Percentiles rank a stretch among this genome's conserved stretches.
These are phyloP conservation scores for Colletotrichum zoysiae DNA, from an alignment of 2,329 filamentous ascomycete species.

Conservation along the genomic window DNA sequence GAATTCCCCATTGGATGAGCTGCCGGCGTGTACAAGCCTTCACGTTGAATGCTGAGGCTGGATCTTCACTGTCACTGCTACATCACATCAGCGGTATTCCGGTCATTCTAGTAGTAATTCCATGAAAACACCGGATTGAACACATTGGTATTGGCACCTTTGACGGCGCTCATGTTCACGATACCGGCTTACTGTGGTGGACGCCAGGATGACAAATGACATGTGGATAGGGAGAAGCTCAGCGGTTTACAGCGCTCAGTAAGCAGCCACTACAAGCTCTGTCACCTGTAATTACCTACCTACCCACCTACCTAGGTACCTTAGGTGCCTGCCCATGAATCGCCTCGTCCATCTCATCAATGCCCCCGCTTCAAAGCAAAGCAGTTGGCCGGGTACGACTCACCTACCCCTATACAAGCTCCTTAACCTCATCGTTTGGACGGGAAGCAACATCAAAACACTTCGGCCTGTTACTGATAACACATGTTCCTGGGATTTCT, in stretches of 20 bases:
- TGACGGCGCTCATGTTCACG: not conserved
- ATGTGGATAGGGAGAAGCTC: not conserved
- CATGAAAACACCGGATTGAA: not conserved
- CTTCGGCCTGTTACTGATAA: not conserved
- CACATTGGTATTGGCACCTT: not conserved
- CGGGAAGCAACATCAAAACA: no score
- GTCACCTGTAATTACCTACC: not conserved
- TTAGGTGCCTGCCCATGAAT: no score
- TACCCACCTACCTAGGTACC: no score
- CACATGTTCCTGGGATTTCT: not conserved
- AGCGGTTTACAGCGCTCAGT: slow-evolving; percentile 23
- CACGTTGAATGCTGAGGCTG: no score
- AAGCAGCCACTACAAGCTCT: slow-evolving; percentile 13
- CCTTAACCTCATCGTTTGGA: not conserved
- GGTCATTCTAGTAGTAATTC: not conserved
- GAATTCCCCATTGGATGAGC: not conserved
- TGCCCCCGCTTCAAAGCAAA: not conserved
- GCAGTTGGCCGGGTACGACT: not conserved
- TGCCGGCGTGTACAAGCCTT: not conserved
- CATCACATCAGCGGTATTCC: not conserved
- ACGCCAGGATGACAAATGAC: not conserved
- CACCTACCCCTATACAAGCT: not conserved
- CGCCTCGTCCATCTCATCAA: not conserved
- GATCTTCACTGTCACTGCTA: not conserved
- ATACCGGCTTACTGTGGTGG: no score